A percentile compares a stretch with the other conserved stretches of the same genome.
These are phyloP conservation scores for Populus hybrid DNA, from an alignment of 441 rosid genomes.

Conservation along the genomic window DNA sequence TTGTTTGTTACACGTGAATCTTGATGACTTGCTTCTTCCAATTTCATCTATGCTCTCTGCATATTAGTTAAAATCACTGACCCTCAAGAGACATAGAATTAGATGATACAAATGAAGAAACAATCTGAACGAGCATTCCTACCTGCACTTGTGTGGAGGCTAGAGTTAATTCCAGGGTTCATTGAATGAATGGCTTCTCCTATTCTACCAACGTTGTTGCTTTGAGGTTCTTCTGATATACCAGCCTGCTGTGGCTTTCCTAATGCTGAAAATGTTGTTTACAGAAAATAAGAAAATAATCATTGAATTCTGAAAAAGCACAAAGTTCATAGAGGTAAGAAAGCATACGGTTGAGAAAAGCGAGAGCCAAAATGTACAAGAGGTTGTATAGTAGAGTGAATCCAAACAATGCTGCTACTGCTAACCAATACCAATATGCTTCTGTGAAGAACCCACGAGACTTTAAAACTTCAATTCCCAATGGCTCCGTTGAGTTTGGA, in stretches of 20 bases:
- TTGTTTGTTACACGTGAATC: slow-evolving; percentile 16
- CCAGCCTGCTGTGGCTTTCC: slow-evolving; percentile 53
- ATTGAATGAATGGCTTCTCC: neutral
- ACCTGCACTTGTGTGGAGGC: slow-evolving; percentile 8
- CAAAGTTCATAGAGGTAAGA: neutral
- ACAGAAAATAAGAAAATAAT: neutral
- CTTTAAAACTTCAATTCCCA: slow-evolving; percentile 53
- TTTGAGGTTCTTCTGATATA: slow-evolving; percentile 33
- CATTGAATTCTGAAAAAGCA: neutral
- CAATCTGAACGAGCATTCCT: neutral
- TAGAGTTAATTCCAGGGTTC: neutral
- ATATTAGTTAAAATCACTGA: neutral
- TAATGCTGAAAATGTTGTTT: slow-evolving; percentile 38
- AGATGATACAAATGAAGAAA: too few species aligned
- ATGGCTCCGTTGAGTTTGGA: slow-evolving; percentile 36
- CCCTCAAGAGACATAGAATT: slow-evolving; percentile 1
- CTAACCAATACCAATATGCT: slow-evolving; percentile 72
- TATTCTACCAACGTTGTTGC: slow-evolving; percentile 16
- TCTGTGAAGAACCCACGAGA: slow-evolving; percentile 58
- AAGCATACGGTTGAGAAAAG: slow-evolving; percentile 50
- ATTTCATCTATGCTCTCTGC: slow-evolving; percentile 3
- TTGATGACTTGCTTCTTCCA: neutral
- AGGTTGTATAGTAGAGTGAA: slow-evolving; percentile 52
- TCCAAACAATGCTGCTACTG: slow-evolving; percentile 55
- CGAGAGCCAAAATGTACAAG: slow-evolving; percentile 49